Percentiles rank a stretch among this genome's conserved stretches.
phyloP scores from a whole-genome alignment of 108 stramenopile species.

The Bacterosira constricta region DNA sequence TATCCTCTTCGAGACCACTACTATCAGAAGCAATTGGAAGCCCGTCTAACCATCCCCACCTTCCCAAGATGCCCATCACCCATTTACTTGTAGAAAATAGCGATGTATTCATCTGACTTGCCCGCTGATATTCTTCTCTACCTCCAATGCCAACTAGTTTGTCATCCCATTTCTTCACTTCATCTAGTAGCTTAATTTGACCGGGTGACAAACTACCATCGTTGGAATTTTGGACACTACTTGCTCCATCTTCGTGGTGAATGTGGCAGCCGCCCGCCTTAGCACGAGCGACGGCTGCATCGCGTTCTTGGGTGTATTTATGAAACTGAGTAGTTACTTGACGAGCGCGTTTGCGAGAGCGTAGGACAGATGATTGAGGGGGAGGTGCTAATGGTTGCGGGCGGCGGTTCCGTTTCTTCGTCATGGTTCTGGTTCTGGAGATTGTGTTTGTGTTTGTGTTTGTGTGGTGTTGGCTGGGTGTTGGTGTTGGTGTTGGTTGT shows the following conservation, averaged over 20 bases:
- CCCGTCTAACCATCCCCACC: slow-evolving; percentile 81
- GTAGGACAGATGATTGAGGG: slow-evolving; percentile 37
- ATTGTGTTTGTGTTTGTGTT: background rate
- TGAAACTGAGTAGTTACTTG: slow-evolving; percentile 84
- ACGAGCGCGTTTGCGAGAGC: slow-evolving; percentile 79
- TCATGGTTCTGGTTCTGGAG: background rate
- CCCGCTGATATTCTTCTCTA: slow-evolving; percentile 79
- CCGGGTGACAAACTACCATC: no score
- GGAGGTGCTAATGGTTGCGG: slow-evolving; percentile 42
- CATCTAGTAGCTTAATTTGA: slow-evolving; percentile 15
- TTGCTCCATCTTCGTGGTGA: background rate
- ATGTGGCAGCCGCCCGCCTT: slow-evolving; percentile 1
- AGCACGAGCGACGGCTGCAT: slow-evolving; percentile 52
- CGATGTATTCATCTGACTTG: slow-evolving; percentile 84
- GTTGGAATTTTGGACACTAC: background rate
- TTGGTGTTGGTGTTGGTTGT: background rate
- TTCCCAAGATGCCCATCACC: slow-evolving; percentile 75
- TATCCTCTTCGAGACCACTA: background rate
- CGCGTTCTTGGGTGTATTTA: slow-evolving; percentile 68
- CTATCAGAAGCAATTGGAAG: slow-evolving; percentile 17
- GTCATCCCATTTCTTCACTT: slow-evolving; percentile 52
- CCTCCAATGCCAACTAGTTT: slow-evolving; percentile 71
- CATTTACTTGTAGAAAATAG: slow-evolving; percentile 87
- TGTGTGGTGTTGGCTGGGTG: background rate
- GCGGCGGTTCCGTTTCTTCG: slow-evolving; percentile 43